These are phyloP conservation scores for Hypoxylon cercidicola DNA, from an alignment of 495 filamentous ascomycete species.

Conservation along the genomic window DNA sequence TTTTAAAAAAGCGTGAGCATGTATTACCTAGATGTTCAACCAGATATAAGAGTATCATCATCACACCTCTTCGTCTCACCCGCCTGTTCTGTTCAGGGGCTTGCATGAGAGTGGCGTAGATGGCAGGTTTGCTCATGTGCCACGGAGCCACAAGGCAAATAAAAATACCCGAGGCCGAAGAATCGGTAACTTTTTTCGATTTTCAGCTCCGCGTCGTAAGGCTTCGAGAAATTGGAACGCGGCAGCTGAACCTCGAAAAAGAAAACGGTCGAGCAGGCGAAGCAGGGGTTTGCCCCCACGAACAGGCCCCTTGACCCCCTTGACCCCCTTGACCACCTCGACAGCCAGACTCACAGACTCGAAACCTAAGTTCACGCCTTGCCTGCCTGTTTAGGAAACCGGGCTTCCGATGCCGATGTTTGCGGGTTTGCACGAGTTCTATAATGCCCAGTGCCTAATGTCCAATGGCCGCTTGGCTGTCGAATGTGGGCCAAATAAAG, in stretches of 20 bases:
- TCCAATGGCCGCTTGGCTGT: background rate
- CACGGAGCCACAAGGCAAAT: slow-evolving; percentile 22
- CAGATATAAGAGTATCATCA: slow-evolving; percentile 26
- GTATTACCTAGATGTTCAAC: slow-evolving; percentile 11
- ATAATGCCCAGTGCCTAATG: background rate
- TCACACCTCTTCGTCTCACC: slow-evolving; percentile 14
- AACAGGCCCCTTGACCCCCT: slow-evolving; percentile 2
- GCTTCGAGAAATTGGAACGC: slow-evolving; percentile 25
- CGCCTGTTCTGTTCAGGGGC: slow-evolving; percentile 1
- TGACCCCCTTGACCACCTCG: slow-evolving; percentile 10
- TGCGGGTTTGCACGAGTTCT: slow-evolving; percentile 21
- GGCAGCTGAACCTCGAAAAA: slow-evolving; percentile 31
- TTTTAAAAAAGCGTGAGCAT: slow-evolving; percentile 1
- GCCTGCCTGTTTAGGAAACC: slow-evolving; percentile 28
- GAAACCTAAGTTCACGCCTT: slow-evolving; percentile 17
- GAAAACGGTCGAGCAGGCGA: slow-evolving; percentile 4
- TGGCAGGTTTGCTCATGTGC: slow-evolving; percentile 18
- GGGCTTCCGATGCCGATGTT: slow-evolving; percentile 14
- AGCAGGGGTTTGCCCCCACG: slow-evolving; percentile 11
- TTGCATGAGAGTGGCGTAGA: background rate
- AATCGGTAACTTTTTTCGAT: slow-evolving; percentile 24
- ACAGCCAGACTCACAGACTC: background rate
- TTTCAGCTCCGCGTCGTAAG: slow-evolving; percentile 39
- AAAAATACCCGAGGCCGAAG: slow-evolving; percentile 34
- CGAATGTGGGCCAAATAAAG: slow-evolving; percentile 8